Evolutionary conservation across 2,329 filamentous ascomycete genomes (phyloP), one percentile per base, ranked within the genome.

Genomic region (Anisogramma anomala): DNA sequence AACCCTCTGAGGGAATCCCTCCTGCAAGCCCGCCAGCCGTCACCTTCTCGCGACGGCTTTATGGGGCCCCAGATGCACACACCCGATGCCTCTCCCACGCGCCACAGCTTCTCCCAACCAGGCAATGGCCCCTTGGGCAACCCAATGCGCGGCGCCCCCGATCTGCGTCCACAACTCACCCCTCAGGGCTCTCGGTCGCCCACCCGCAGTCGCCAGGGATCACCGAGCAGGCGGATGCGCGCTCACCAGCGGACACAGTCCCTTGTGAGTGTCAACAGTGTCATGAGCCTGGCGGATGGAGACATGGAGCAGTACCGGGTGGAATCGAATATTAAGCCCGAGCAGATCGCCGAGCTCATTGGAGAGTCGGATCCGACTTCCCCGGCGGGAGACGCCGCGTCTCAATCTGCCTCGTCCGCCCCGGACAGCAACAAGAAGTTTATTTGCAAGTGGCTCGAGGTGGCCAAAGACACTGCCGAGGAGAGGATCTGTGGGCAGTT

Each of bases 401-500:
- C 18, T 17, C 28, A 25, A 22, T 19, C 20, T 9, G 23, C 38
- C 6, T 26, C 34, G 4, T 6, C 35, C 2, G 35, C 33, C 4
- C 7, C 41, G 13, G 44, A 46, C 17, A 25, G 25, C 33, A 44
- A 40, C 30, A 46, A 46, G 30, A 46, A 46, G 15, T 46, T 43
- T 25, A 46, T 46, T 6, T 46, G 44, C 37, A 46, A 44, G 31
- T 46, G 44, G 44, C 23, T 39, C 9, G 44, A 46, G 10, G 26
- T 26, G 8, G 37, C 32, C 30, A 43, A 46, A 37, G 44, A 46
- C 23, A 31, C 37, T 13, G 39, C 37, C 41, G 44, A 46, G 26
- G 44, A 46, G 5, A 46, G 85, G 7, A 79, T 79, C 20, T 98
- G 91, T 61, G 75, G 79, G 52, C 94, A 94, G 61, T 77, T 79